These are phyloP conservation scores for Phytopythium ostracodes DNA, from an alignment of 352 stramenopile species.

Conservation along the genomic window DNA sequence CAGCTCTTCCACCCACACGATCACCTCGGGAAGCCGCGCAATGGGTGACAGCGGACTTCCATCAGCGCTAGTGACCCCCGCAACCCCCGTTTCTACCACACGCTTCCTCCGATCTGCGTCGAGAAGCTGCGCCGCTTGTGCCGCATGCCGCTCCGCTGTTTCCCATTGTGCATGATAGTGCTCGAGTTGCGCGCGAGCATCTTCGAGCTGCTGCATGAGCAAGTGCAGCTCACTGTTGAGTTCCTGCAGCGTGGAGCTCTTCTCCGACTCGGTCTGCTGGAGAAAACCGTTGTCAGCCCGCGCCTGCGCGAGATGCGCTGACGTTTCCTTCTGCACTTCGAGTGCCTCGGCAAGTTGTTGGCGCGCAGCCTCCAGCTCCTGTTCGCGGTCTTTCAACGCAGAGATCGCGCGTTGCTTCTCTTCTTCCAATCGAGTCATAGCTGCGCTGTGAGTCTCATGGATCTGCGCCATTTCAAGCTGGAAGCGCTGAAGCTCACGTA, in stretches of 20 bases:
- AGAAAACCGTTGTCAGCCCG: conserved; percentile 37
- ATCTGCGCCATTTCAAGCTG: conserved; percentile 30
- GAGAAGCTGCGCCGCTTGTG: conserved; percentile 30
- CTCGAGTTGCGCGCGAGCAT: conserved; percentile 22
- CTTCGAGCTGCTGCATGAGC: conserved; percentile 29
- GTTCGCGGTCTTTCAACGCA: conserved; percentile 15
- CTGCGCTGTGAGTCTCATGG: conserved; percentile 14
- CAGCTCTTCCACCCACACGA: conserved; percentile 19
- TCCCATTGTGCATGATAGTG: conserved; percentile 35
- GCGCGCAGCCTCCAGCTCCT: conserved; percentile 17
- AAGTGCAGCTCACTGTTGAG: conserved; percentile 52
- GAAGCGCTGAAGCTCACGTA: conserved; percentile 42
- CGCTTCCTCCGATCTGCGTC: conserved; percentile 6
- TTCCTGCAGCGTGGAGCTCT: conserved; percentile 48
- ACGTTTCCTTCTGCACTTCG: conserved; percentile 22
- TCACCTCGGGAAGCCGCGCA: conserved; percentile 13
- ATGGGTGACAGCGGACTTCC: not conserved
- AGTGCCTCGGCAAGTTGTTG: conserved; percentile 14
- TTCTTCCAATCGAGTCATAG: not conserved
- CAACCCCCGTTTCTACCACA: not conserved
- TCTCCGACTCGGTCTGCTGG: conserved; percentile 40
- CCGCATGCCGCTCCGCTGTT: conserved; percentile 15
- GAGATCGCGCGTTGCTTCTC: not conserved
- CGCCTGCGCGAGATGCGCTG: conserved; percentile 28
- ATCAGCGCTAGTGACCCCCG: not conserved